Evolutionary conservation across 1,139 yeast genomes (phyloP).

Genomic region (Sugiyamaella paludigena): DNA sequence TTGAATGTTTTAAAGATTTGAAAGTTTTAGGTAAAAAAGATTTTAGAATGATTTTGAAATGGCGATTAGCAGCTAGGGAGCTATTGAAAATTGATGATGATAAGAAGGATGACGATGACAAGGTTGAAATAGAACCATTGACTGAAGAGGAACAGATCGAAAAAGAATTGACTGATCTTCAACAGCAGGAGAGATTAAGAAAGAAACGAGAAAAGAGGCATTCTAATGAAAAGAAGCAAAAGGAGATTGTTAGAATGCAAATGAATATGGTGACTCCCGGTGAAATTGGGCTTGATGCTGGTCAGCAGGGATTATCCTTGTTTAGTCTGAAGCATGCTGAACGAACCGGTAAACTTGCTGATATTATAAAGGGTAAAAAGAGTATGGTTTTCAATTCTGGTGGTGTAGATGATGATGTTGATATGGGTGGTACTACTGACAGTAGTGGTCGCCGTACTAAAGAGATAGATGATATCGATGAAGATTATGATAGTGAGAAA

Average conservation of each 20-base stretch:
- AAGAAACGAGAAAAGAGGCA: constrained; percentile 77
- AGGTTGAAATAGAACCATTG: constrained; percentile 62
- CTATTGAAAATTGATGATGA: constrained; percentile 66
- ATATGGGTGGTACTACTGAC: constrained; percentile 45
- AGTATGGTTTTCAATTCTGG: constrained; percentile 60
- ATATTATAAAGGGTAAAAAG: constrained; percentile 76
- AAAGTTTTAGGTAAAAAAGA: constrained; percentile 93
- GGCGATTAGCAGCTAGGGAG: constrained; percentile 86
- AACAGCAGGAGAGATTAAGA: constrained; percentile 66
- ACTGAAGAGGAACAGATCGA: constrained; percentile 91
- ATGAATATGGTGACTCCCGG: constrained; percentile 94
- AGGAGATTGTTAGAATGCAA: constrained; percentile 87
- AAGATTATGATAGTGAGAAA: constrained; percentile 50
- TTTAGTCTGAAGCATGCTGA: constrained; percentile 82
- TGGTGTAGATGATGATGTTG: constrained; percentile 45
- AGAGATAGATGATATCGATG: constrained; percentile 35
- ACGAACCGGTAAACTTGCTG: constrained; percentile 75
- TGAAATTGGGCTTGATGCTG: constrained; percentile 93
- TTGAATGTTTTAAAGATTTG: constrained; percentile 83
- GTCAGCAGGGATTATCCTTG: constrained; percentile 76
- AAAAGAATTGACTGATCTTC: constrained; percentile 71
- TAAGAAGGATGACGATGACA: constrained; percentile 46
- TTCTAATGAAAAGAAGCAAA: constrained; percentile 79
- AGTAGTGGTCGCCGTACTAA: constrained; percentile 22
- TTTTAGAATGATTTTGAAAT: constrained; percentile 75